Evolutionary conservation across 2,329 filamentous ascomycete genomes (phyloP), one percentile per base, ranked within the genome.

Genomic region (Xylaria arbuscula): DNA sequence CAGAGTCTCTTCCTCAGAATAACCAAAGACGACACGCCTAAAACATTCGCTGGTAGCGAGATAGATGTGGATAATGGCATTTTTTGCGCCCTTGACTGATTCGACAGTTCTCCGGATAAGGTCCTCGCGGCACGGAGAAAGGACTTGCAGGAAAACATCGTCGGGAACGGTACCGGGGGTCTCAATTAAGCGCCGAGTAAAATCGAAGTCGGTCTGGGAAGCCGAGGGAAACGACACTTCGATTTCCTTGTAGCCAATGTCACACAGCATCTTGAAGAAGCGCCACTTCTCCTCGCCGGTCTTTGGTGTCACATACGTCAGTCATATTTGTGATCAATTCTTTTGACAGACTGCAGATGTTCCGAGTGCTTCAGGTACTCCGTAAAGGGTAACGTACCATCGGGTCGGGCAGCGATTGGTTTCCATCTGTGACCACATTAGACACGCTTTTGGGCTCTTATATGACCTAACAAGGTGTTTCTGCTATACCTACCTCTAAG

Each of bases 11-110:
- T 94, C 90, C 79, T 97, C 91, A 67, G 90, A 88, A 87, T 94
- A 96, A 77, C 90, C 89, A 81, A 99, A 98, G 68, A 98, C 92
- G 65, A 98, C 90, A 68, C 90, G 88, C 70, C 94, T 92, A 87
- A 99, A 99, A 81, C 95, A 99, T 75, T 94, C 93, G 83, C 93
- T 97, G 7, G 96, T 98, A 57, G 96, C 95, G 58, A 99, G 90
- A 83, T 98, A 99, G 76, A 98, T 91, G 82, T 98, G 95, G 73
- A 98, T 87, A 72, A 98, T 92, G 62, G 93, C 96, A 81, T 97
- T 98, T 83, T 97, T 97, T 32, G 93, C 89, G 56, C 95, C 95
- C 78, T 88, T 90, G 72, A 98, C 85, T 65, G 94, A 93, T 76
- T 98, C 93, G 73, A 98, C 93, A 19, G 95, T 98, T 72, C 92